Base-by-base conservation (phyloP, 805 yeast species). In the Sugiyamaella americana region DNA sequence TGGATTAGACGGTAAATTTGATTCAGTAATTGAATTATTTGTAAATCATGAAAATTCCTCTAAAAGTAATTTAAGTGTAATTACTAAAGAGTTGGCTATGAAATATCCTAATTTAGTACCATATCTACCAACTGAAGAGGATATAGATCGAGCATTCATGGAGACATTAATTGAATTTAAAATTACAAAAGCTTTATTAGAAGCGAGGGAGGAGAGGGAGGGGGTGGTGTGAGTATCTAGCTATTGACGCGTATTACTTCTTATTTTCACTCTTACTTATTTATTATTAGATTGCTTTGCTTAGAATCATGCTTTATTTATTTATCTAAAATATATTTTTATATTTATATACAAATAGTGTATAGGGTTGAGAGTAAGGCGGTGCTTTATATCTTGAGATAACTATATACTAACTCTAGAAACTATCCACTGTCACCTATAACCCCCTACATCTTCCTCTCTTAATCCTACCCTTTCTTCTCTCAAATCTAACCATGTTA, bases 401-500 rank as follows among this genome's bases (percentile, higher is more conserved):
- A n/a, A n/a, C n/a, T n/a, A n/a, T n/a, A n/a, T n/a, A n/a, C n/a
- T n/a, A n/a, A n/a, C n/a, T n/a, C n/a, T n/a, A n/a, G n/a, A n/a
- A n/a, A n/a, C n/a, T n/a, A n/a, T n/a, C n/a, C n/a, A n/a, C n/a
- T n/a, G n/a, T n/a, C n/a, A n/a, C 19, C 17, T 13, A 22, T 36
- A 36, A 36, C 21, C 19, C 11, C 17, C 20, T 36, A 44, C 13
- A 35, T 19, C 21, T 22, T 44, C 47, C 10, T n/a, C 17, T 29
- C 23, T 43, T 8, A 45, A 37, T 4, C 55, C 55, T 10, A 36
- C 40, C 1, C 21, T 17, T 34, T 52, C 44, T 35, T 52, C 53
- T n/a, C 40, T 37, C 4, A 52, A 43, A 29, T 52, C 51, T 16
- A 52, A 47, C 55, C 55, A 52, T 5, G 49, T 37, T 10, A 52